A percentile compares a stretch with the other conserved stretches of the same genome.
Evolutionary conservation across 352 stramenopile genomes (phyloP).

Genomic region (Elongisporangium anandrum): DNA sequence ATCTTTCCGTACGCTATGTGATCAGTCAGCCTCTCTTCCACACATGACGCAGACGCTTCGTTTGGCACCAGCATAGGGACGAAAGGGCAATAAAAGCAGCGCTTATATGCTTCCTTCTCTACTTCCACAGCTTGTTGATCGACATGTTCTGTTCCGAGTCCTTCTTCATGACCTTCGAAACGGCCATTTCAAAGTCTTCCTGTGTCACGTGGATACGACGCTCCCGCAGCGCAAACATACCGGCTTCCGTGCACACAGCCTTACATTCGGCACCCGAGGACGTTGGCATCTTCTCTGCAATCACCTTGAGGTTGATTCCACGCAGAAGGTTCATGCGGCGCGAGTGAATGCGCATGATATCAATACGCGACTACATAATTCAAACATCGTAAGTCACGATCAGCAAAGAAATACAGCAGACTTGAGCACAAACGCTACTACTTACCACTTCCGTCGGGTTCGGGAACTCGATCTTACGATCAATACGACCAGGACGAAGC

Average conservation of each 20-base stretch:
- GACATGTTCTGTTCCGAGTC: conserved; percentile 97
- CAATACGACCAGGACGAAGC: conserved; percentile 96
- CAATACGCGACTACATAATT: conserved; percentile 79
- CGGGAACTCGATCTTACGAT: conserved; percentile 99
- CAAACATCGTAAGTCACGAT: background rate
- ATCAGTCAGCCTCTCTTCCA: background rate
- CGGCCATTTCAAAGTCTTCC: conserved; percentile 99
- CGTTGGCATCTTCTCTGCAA: conserved; percentile 98
- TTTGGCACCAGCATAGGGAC: background rate
- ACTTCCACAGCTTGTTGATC: conserved; percentile 99
- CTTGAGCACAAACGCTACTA: too few species aligned
- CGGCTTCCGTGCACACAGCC: conserved; percentile 98
- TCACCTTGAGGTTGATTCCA: conserved; percentile 97
- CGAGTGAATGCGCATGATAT: conserved; percentile 99
- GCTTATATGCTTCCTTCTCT: conserved; percentile 18
- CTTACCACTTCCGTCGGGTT: conserved; percentile 94
- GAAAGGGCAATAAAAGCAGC: background rate
- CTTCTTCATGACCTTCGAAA: conserved; percentile 99
- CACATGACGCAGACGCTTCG: background rate
- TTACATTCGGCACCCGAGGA: conserved; percentile 98
- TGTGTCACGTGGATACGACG: conserved; percentile 99
- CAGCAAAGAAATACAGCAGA: background rate
- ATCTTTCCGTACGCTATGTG: background rate
- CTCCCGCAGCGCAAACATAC: conserved; percentile 99
- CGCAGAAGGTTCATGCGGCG: conserved; percentile 99